Evolutionary conservation across 2,329 filamentous ascomycete species (phyloP), one percentile per base, ranked within the genome.

Genomic region (Cytospora chrysosperma): DNA sequence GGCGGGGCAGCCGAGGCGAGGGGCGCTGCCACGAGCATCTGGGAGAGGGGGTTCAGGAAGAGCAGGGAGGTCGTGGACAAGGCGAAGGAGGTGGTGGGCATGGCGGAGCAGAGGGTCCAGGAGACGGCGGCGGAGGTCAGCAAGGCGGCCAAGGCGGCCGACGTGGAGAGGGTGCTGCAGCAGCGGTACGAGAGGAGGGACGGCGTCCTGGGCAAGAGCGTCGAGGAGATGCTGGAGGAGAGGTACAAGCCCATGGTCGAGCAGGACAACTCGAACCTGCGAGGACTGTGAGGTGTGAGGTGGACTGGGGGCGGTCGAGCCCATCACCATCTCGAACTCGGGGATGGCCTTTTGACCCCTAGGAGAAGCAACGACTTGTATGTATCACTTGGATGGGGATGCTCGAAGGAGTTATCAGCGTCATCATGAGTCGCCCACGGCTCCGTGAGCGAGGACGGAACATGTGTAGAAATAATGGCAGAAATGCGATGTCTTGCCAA

Each of bases 381-480:
- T 43, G 40, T 43, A 21, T 43, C n/a, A 43, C 19, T 47, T 13
- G 7, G n/a, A 21, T 21, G 21, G 9, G 84, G 84, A 1, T 86
- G 76, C 69, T 82, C 81, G 67, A 84, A 75, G 54, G 82, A 63
- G 61, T 80, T 69, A 69, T 78, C 77, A 72, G 83, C 79, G 65
- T 72, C 72, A 27, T 77, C 72, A 53, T 75, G 74, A 59, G 73
- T 76, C 49, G 81, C 82, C 73, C 77, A 85, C 26, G 81, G n/a
- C n/a, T n/a, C 79, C 66, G 19, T 82, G 77, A 60, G 81, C 79
- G 67, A 85, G 81, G 70, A 71, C 71, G 72, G 83, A 84, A 67
- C 75, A 76, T 47, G 82, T 82, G 71, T 85, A 86, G 57, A 77
- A 78, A 69, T 81, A 83, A 72, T 86, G 83, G 68, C 82, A 86